A percentile compares a stretch with the other conserved stretches of the same genome.
These are phyloP conservation scores for Dinochytrium kinnereticum DNA, from an alignment of 371 early-diverging fungal genomes.

Conservation along the genomic window DNA sequence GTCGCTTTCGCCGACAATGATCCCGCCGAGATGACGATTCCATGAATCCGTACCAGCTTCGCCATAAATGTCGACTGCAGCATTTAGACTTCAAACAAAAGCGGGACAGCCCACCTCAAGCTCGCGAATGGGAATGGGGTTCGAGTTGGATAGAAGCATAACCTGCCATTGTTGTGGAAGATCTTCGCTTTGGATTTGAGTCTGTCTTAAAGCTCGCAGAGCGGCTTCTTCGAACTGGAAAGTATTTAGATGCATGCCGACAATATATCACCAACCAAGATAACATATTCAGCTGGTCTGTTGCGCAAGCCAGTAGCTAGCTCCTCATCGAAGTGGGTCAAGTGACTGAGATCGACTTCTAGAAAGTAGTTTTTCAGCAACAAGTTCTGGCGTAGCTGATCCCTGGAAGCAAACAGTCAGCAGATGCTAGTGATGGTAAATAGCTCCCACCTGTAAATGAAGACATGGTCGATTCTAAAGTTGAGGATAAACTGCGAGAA, in stretches of 20 bases:
- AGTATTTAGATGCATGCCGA: neutral
- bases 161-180: constrained; percentile 85
- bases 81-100: no score
- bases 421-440: no score
- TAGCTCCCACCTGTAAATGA: constrained; percentile 50
- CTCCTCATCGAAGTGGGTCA: constrained; percentile 79
- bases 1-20: constrained; percentile 90
- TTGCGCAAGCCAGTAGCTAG: constrained; percentile 80
- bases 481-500: constrained; percentile 48
- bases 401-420: no score
- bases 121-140: constrained; percentile 83
- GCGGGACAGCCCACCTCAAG: constrained; percentile 72
- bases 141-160: constrained; percentile 80
- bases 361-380: constrained; percentile 75
- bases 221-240: constrained; percentile 87
- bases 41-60: constrained; percentile 93
- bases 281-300: constrained; percentile 80
- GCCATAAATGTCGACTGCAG: constrained; percentile 83
- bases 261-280: constrained; percentile 60
- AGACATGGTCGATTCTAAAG: constrained; percentile 48
- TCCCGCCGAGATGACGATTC: constrained; percentile 97
- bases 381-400: constrained; percentile 86
- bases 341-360: constrained; percentile 84
- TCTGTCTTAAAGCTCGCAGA: constrained; percentile 51
- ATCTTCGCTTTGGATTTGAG: constrained; percentile 47